A percentile compares a stretch with the other conserved stretches of the same genome.
Conservation (phyloP, 163 green algal genomes). For the Smithsoniella earleae region DNA sequence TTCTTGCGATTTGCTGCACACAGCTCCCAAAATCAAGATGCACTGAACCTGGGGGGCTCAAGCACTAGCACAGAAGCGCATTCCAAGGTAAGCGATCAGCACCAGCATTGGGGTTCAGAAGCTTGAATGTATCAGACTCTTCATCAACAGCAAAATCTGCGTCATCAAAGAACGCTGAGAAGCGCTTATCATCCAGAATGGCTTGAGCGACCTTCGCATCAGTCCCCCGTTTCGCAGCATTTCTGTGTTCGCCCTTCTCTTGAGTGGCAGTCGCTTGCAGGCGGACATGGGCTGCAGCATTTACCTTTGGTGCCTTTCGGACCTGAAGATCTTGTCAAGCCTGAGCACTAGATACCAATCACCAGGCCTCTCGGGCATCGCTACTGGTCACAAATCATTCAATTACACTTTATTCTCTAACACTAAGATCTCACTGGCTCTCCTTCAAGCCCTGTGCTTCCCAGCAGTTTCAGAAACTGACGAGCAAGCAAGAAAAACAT, state of each 20-base stretch:
- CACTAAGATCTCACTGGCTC: no score
- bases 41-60: not conserved
- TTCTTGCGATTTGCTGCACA: conserved; percentile 37
- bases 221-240: not conserved
- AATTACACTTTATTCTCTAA: no score
- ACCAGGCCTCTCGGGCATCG: not conserved
- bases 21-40: conserved; percentile 30
- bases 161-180: conserved; percentile 72
- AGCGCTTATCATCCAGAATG: conserved; percentile 41
- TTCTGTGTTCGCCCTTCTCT: conserved; percentile 40
- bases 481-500: not conserved
- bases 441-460: not conserved
- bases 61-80: not conserved
- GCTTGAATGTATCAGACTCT: conserved; percentile 44
- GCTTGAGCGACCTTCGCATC: not conserved
- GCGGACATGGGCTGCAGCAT: conserved; percentile 36
- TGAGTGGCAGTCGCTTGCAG: conserved; percentile 30
- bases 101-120: conserved; percentile 68
- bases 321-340: conserved; percentile 32
- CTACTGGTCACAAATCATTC: no score
- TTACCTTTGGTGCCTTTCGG: conserved; percentile 75
- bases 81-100: not conserved
- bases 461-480: not conserved
- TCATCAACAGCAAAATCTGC: conserved; percentile 70
- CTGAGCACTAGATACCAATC: not conserved